Conservation (phyloP, 495 filamentous ascomycete species). For the Hyaloscypha hepaticicola region DNA sequence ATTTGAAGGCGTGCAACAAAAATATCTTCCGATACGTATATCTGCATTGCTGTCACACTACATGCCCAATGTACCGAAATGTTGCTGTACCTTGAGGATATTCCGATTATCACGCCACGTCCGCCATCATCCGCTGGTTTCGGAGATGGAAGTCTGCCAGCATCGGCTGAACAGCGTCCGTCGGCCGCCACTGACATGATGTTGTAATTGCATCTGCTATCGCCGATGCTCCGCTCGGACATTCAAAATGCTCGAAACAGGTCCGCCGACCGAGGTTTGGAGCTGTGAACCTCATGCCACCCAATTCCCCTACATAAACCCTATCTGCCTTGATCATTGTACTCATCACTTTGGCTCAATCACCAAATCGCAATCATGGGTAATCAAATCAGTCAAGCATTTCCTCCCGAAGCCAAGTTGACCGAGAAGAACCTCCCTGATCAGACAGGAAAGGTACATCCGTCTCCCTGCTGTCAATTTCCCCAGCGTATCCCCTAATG, state of each 20-base stretch:
- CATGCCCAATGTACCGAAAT: background rate
- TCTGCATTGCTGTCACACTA: background rate
- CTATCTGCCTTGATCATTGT: background rate
- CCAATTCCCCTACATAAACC: background rate
- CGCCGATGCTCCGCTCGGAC: background rate
- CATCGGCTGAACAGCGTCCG: background rate
- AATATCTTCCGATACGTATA: background rate
- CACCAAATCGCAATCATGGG: slow-evolving; percentile 16
- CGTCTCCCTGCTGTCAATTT: background rate
- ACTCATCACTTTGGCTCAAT: background rate
- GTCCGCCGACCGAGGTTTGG: background rate
- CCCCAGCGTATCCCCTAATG: background rate
- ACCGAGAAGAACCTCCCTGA: slow-evolving; percentile 27
- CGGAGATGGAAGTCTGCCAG: background rate
- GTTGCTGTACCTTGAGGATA: background rate
- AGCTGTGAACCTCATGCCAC: background rate
- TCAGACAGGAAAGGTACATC: slow-evolving; percentile 28
- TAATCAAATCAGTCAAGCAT: slow-evolving; percentile 20
- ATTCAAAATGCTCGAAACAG: background rate
- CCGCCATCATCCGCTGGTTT: background rate
- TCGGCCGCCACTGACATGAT: background rate
- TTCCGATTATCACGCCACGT: background rate
- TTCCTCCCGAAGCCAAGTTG: slow-evolving; percentile 24
- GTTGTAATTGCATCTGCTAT: background rate
- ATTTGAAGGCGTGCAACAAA: slow-evolving; percentile 23